These are phyloP conservation scores for Aspergillus puulaauensis DNA, from an alignment of 2,329 filamentous ascomycete genomes.

Conservation along the genomic window DNA sequence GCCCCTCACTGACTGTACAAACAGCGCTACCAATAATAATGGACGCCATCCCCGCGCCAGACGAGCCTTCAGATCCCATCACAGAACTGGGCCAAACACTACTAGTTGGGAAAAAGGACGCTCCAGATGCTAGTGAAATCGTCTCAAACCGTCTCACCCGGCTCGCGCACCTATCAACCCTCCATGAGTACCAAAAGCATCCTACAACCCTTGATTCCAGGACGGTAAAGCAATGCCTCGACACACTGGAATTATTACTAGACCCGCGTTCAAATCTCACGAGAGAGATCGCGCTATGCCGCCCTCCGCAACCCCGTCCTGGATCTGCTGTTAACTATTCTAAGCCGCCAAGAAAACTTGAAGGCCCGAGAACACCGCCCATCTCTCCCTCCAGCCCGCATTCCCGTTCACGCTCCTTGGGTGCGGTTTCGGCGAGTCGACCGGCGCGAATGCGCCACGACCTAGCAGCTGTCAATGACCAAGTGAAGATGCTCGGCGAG, in stretches of 20 bases:
- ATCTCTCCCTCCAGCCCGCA: background rate
- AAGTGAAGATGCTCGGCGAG: constrained; percentile 18
- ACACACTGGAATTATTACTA: constrained; percentile 36
- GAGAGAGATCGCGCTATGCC: constrained; percentile 19
- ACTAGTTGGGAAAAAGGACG: background rate
- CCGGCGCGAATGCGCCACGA: constrained; percentile 7
- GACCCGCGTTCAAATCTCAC: constrained; percentile 24
- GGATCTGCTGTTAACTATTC: background rate
- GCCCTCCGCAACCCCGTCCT: constrained; percentile 11
- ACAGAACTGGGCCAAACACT: background rate
- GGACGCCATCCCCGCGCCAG: background rate
- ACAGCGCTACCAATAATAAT: background rate
- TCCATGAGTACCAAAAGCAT: background rate
- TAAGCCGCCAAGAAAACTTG: background rate
- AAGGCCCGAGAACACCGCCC: background rate
- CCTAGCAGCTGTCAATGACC: constrained; percentile 23
- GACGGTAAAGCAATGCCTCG: constrained; percentile 36
- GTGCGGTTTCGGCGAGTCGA: background rate
- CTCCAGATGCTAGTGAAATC: background rate
- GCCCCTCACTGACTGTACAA: background rate
- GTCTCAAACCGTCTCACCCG: background rate
- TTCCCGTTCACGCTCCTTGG: background rate
- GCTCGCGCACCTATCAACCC: background rate
- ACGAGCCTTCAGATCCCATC: background rate
- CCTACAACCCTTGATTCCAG: constrained; percentile 26